Evolutionary conservation across 768 basidiomycete genomes (phyloP), one percentile per base, ranked within the genome.

Genomic region (Leccinum truebloodii): DNA sequence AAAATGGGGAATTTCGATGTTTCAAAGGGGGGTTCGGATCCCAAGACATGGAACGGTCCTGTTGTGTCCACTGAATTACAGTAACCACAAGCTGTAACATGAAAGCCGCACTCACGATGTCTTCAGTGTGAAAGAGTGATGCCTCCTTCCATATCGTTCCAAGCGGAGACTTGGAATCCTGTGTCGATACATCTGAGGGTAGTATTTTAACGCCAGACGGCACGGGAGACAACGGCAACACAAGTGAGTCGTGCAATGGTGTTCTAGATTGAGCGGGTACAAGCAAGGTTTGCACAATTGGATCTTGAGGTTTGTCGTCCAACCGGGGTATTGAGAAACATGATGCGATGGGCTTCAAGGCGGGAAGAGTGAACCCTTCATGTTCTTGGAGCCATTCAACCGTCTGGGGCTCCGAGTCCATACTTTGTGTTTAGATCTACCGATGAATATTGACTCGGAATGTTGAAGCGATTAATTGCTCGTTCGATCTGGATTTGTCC

Each of bases 231-330:
- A 20, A 22, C 20, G 60, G 51, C 13, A 49, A 44, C 18, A 24
- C 22, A 34, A 55, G 34, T n/a, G n/a, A n/a, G n/a, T n/a, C n/a
- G n/a, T n/a, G n/a, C n/a, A n/a, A n/a, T n/a, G n/a, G n/a, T n/a
- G n/a, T n/a, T n/a, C 24, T 50, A 48, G 41, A 32, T 12, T 35
- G 56, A 34, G 22, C 18, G 14, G 46, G 50, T 26, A 37, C 73
- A 63, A 78, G 79, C 24, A 90, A 62, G 18, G 79, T 74, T 48
- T 88, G 85, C 71, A 92, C 76, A 63, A 92, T 90, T 2, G 90
- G 90, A 70, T 93, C 86, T 68, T 92, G 90, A 3, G 90, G 90
- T 63, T 82, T 84, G 60, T 91, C 82, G n/a, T 79, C 75, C 50
- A 93, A 73, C n/a, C 65, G 72, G 10, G 89, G 86, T n/a, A 90